Conservation (phyloP, 441 rosid genomes). For the Omphalea diandra region DNA sequence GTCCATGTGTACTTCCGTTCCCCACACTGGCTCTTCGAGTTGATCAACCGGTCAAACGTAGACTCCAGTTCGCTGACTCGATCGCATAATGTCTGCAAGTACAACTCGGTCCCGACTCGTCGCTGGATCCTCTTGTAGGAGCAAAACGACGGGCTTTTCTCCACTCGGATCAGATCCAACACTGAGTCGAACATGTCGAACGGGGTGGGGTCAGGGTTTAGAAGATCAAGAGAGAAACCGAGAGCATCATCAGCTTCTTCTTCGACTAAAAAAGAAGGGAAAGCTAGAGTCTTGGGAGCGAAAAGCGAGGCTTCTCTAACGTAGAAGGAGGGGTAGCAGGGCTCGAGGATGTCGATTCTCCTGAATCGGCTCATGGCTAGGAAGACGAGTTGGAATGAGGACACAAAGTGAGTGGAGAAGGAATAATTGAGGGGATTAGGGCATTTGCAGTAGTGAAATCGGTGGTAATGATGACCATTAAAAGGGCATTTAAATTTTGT, state of each 20-base stretch:
- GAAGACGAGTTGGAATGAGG: conserved; percentile 4
- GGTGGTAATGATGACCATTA: not conserved
- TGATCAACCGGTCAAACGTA: conserved; percentile 50
- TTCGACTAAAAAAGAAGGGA: conserved; percentile 39
- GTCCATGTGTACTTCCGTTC: conserved; percentile 77
- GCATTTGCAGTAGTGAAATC: not conserved
- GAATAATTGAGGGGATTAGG: conserved; percentile 13
- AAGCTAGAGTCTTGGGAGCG: conserved; percentile 35
- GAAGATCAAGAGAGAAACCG: conserved; percentile 40
- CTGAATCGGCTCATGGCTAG: conserved; percentile 60
- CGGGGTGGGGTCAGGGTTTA: conserved; percentile 35
- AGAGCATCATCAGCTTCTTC: conserved; percentile 41
- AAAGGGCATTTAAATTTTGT: not conserved
- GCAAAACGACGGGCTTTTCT: conserved; percentile 41
- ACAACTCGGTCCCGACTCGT: conserved; percentile 36
- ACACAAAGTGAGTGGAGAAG: conserved; percentile 26
- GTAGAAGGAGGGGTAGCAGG: conserved; percentile 38
- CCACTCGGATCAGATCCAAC: conserved; percentile 60
- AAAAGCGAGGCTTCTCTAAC: conserved; percentile 43
- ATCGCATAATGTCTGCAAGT: conserved; percentile 52
- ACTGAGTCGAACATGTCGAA: conserved; percentile 47
- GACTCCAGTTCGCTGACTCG: conserved; percentile 69
- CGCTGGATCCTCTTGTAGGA: conserved; percentile 53
- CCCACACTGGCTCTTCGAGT: conserved; percentile 29
- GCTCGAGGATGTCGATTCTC: conserved; percentile 58